A percentile compares a stretch with the other conserved stretches of the same genome.
Conservation (phyloP, 768 basidiomycete species). For the Chalciporus pseudorubinellus region DNA sequence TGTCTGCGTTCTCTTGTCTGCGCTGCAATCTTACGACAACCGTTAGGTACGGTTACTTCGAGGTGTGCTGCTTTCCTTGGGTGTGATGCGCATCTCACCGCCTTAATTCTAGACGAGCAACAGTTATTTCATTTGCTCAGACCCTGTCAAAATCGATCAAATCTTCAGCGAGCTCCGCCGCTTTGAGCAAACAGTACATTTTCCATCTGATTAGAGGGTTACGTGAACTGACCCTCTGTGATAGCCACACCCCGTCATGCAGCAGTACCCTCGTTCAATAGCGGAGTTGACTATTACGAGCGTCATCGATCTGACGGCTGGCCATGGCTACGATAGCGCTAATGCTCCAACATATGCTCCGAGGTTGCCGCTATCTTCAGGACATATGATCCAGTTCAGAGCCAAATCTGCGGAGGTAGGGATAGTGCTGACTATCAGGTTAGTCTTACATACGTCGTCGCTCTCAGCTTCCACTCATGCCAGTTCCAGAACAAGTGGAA, state of each 20-base stretch:
- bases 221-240: background rate
- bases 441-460: constrained; percentile 13
- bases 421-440: constrained; percentile 73
- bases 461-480: background rate
- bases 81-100: constrained; percentile 1
- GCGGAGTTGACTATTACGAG: constrained; percentile 58
- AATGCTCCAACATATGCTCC: constrained; percentile 68
- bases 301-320: constrained; percentile 69
- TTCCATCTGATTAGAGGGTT: background rate
- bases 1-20: background rate
- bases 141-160: constrained; percentile 58
- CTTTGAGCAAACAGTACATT: constrained; percentile 42
- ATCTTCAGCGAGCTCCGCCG: constrained; percentile 70
- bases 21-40: background rate
- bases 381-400: constrained; percentile 84
- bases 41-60: constrained; percentile 72
- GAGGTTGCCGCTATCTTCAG: constrained; percentile 65
- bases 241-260: constrained; percentile 19
- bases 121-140: constrained; percentile 76
- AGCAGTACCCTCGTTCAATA: constrained; percentile 59
- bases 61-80: constrained; percentile 39
- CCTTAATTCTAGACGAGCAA: constrained; percentile 61
- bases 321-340: constrained; percentile 65
- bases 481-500: constrained; percentile 71
- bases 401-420: constrained; percentile 44